phyloP scores from a whole-genome alignment of 257 asterid species.

The Solanum gandarillasii region DNA sequence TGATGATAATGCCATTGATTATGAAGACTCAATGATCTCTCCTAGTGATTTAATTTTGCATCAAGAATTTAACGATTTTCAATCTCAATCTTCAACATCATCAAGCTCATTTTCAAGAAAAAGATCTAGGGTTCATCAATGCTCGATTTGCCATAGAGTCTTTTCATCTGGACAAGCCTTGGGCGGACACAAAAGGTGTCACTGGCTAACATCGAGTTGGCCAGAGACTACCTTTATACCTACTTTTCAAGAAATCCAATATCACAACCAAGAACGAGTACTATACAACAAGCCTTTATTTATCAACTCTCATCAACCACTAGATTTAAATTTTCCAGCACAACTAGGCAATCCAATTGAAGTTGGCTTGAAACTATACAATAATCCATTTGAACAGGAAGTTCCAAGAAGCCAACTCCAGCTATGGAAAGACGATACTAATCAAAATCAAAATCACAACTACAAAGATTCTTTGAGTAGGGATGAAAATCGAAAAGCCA shows the following conservation, averaged over 20 bases:
- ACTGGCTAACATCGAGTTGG: slow-evolving; percentile 48
- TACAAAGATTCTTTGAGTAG: neutral
- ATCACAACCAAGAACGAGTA: slow-evolving; percentile 4
- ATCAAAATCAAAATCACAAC: slow-evolving; percentile 3
- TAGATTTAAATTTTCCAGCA: slow-evolving; percentile 44
- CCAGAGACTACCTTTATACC: slow-evolving; percentile 44
- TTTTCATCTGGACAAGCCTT: slow-evolving; percentile 82
- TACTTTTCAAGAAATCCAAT: slow-evolving; percentile 13
- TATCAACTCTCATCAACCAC: slow-evolving; percentile 4
- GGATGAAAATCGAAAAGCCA: slow-evolving; percentile 24
- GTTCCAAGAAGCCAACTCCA: slow-evolving; percentile 21
- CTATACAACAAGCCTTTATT: slow-evolving; percentile 33
- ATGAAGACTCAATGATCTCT: slow-evolving; percentile 9
- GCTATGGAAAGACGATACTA: slow-evolving; percentile 9
- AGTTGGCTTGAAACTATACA: neutral
- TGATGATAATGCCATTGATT: slow-evolving; percentile 5
- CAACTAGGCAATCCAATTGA: neutral
- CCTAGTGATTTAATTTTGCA: neutral
- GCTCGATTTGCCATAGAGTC: slow-evolving; percentile 62
- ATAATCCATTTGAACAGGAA: neutral
- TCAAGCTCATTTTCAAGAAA: slow-evolving; percentile 5
- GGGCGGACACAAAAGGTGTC: slow-evolving; percentile 83
- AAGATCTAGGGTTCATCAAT: slow-evolving; percentile 49
- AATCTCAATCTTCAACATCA: neutral
- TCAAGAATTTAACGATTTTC: slow-evolving; percentile 8